A percentile compares a stretch with the other conserved stretches of the same genome.
These are phyloP conservation scores for Laburnicola sp. DNA, from an alignment of 2,329 filamentous ascomycete genomes.

Conservation along the genomic window DNA sequence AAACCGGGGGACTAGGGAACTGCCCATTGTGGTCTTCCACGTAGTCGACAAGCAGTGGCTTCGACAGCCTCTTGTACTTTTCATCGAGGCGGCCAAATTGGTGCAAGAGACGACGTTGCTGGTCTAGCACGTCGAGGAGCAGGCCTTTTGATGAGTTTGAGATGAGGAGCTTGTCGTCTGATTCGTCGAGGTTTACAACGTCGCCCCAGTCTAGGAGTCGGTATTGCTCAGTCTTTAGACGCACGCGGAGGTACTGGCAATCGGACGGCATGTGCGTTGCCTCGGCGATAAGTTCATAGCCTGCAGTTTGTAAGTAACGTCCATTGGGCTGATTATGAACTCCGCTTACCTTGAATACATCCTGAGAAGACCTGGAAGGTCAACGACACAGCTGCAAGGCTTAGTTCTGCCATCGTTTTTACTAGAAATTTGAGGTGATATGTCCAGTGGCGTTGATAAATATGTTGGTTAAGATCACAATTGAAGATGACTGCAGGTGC, in stretches of 20 bases:
- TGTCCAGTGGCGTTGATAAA: too few relatives aligned
- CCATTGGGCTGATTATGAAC: neutral
- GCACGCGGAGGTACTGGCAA: conserved; percentile 41
- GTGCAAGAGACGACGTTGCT: conserved; percentile 37
- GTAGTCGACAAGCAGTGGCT: conserved; percentile 35
- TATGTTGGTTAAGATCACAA: too few relatives aligned
- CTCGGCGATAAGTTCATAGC: conserved; percentile 45
- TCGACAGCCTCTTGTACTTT: conserved; percentile 33
- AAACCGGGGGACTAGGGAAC: conserved; percentile 18
- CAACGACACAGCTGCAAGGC: conserved; percentile 35
- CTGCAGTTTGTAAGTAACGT: conserved; percentile 14
- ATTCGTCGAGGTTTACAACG: conserved; percentile 37
- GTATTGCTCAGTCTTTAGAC: conserved; percentile 44
- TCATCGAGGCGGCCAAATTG: conserved; percentile 39
- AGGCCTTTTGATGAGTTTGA: conserved; percentile 39
- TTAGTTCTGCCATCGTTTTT: conserved; percentile 27
- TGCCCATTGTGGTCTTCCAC: conserved; percentile 18
- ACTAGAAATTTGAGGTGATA: neutral
- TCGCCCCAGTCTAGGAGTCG: conserved; percentile 45
- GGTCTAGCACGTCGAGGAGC: conserved; percentile 41
- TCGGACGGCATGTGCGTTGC: conserved; percentile 38
- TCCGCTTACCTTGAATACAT: conserved; percentile 37
- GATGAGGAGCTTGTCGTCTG: conserved; percentile 37
- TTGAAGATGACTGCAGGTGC: too few relatives aligned
- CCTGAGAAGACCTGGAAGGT: conserved; percentile 44